A percentile compares a stretch with the other conserved stretches of the same genome.
Conservation (phyloP, 2,329 filamentous ascomycete genomes). For the Cordyceps farinosa region DNA sequence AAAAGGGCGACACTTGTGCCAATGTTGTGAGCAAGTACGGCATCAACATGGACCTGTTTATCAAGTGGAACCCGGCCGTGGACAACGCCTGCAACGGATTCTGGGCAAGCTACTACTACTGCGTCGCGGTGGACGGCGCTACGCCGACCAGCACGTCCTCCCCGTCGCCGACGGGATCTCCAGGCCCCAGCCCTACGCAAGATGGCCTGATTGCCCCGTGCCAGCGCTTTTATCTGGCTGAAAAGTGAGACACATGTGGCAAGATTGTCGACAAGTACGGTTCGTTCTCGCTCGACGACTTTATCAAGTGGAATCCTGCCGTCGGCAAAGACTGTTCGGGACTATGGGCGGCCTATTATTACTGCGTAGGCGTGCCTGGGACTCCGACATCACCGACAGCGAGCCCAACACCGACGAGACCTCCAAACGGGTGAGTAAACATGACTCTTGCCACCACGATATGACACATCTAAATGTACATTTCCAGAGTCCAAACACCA, state of each 20-base stretch:
- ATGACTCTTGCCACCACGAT: no score
- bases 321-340: background rate
- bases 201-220: background rate
- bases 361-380: background rate
- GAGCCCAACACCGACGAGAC: background rate
- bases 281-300: background rate
- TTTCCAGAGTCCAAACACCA: no score
- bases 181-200: background rate
- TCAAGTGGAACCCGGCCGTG: conserved; percentile 8
- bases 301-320: conserved; percentile 1
- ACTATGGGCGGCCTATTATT: background rate
- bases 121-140: background rate
- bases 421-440: background rate
- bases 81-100: background rate
- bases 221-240: background rate
- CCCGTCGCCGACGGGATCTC: no score
- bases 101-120: background rate
- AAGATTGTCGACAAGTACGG: conserved; percentile 1
- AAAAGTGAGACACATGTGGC: background rate
- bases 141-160: background rate
- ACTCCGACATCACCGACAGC: background rate
- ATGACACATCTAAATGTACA: no score
- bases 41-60: background rate
- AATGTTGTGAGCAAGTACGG: background rate
- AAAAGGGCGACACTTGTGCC: conserved; percentile 4